Base-by-base conservation (phyloP, 1,139 yeast genomes). In the Meyerozyma sp. region DNA sequence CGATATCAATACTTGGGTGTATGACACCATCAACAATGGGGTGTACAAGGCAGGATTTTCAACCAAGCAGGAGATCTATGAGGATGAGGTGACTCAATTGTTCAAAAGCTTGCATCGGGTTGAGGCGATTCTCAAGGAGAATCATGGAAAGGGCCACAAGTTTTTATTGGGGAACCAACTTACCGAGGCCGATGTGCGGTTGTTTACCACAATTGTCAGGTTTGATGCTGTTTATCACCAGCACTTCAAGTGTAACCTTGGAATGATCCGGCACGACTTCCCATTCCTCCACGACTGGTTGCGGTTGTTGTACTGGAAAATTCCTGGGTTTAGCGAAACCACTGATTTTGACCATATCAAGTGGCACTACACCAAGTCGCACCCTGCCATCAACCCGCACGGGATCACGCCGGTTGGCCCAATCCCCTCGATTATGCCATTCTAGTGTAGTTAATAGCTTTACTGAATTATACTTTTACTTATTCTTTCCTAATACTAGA, bases 31-130 rank as follows among this genome's bases (percentile, higher is more conserved):
- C 63, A 91, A 90, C 72, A 90, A 89, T 61, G 98, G 97, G 35
- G 98, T 93, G 29, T 93, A 93, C 73, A 93, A 90, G 68, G 54
- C 95, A 2, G 98, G 98, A 0, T 93, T 91, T 65, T 90, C 97
- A 6, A 81, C 91, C 18, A 76, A 76, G 45, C 95, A 89, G 59
- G 90, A 83, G 47, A 89, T 85, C 21, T 93, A 93, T 59, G 94
- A 86, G 51, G 68, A 68, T 47, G 87, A 86, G 54, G 91, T 86
- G 7, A 63, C 61, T 36, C 77, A 74, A 40, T 70, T 91, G 32
- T 93, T 93, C 61, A 67, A 70, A 30, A 75, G 83, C 51, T 73
- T 91, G 58, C 96, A 89, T 57, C 82, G 77, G 56, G 81, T 88
- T 39, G 98, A 93, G 64, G 62, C 61, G 13, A 63, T 87, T 32